Evolutionary conservation across 2,329 filamentous ascomycete genomes (phyloP).

Genomic region (Arthrobotrys iridis): DNA sequence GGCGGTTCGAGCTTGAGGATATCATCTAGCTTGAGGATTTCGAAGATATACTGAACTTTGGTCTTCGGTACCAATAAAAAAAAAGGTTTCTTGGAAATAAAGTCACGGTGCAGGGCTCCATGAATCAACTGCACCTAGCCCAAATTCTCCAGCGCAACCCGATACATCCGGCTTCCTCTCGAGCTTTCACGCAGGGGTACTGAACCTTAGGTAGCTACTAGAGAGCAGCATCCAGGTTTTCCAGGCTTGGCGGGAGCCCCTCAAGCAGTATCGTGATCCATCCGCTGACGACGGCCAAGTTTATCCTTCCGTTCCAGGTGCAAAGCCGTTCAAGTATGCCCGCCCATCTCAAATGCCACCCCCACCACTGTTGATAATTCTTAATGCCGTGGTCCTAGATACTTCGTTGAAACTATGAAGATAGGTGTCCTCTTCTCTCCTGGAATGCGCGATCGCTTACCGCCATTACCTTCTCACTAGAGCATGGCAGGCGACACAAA

Average conservation of each 20-base stretch:
- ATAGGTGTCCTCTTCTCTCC: constrained; percentile 18
- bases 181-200: constrained; percentile 23
- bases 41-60: not conserved
- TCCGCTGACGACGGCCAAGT: not conserved
- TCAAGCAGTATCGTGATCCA: not conserved
- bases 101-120: not conserved
- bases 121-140: not conserved
- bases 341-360: too few relatives aligned
- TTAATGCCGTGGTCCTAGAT: not conserved
- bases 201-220: constrained; percentile 23
- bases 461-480: constrained; percentile 4
- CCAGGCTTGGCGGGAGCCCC: constrained; percentile 16
- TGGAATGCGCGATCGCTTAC: constrained; percentile 32
- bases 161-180: constrained; percentile 23
- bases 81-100: not conserved
- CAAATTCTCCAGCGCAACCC: not conserved
- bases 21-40: not conserved
- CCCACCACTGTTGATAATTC: not conserved
- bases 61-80: too few relatives aligned
- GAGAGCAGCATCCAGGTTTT: constrained; percentile 33
- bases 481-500: constrained; percentile 1
- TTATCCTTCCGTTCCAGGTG: not conserved
- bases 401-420: not conserved
- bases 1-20: not conserved
- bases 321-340: not conserved